Conservation (phyloP, 1,284 basidiomycete species). For the Leucoagaricus sp. region DNA sequence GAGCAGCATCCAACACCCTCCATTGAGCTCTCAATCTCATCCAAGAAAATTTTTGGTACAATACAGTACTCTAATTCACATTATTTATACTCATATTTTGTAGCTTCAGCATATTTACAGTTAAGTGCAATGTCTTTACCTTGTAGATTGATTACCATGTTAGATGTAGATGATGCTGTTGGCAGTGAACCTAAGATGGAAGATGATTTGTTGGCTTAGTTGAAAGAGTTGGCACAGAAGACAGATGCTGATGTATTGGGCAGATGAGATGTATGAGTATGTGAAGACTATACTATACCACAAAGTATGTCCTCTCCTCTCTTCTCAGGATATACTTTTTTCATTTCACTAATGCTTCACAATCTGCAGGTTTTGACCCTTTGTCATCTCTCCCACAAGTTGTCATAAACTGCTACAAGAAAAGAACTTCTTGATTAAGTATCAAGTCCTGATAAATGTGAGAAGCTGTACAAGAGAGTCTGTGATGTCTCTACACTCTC, state of each 20-base stretch:
- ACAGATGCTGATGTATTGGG: constrained; percentile 93
- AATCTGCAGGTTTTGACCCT: background rate
- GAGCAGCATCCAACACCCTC: constrained; percentile 69
- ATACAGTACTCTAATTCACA: too few relatives aligned
- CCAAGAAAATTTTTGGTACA: constrained; percentile 87
- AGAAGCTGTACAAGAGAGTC: constrained; percentile 91
- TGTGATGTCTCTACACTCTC: constrained; percentile 90
- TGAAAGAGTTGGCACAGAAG: constrained; percentile 95
- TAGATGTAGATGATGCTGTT: constrained; percentile 26
- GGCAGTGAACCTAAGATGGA: constrained; percentile 52
- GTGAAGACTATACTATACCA: constrained; percentile 75
- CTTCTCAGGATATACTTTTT: background rate
- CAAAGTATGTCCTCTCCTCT: constrained; percentile 57
- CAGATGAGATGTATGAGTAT: constrained; percentile 88
- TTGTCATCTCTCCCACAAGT: constrained; percentile 5
- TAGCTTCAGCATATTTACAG: constrained; percentile 33
- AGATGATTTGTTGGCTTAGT: constrained; percentile 68
- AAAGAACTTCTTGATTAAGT: constrained; percentile 88
- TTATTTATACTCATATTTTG: constrained; percentile 26
- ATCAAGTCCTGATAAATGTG: constrained; percentile 77
- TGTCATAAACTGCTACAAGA: constrained; percentile 91
- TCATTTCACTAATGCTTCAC: background rate
- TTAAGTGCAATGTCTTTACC: constrained; percentile 49
- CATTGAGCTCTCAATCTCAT: constrained; percentile 83
- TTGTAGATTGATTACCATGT: constrained; percentile 49